phyloP scores from a whole-genome alignment of 768 basidiomycete genomes.

The Auricularia cornea region DNA sequence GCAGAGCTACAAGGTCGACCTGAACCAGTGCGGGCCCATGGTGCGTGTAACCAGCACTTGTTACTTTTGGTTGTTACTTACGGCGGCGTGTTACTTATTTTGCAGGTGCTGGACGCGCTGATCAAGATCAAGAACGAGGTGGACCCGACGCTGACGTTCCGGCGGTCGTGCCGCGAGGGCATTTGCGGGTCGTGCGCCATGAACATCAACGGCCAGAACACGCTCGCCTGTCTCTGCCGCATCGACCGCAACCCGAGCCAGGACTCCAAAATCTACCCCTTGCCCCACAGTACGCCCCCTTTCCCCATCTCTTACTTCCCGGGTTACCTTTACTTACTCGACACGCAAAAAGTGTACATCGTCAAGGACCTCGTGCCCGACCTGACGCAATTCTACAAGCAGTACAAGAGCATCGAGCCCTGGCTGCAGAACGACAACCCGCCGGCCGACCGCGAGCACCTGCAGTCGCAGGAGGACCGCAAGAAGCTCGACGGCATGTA shows the following conservation, averaged over 20 bases:
- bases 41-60: slow-evolving; percentile 25
- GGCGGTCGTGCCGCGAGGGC: slow-evolving; percentile 86
- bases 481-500: slow-evolving; percentile 96
- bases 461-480: slow-evolving; percentile 87
- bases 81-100: background rate
- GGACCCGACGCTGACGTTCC: slow-evolving; percentile 94
- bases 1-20: slow-evolving; percentile 85
- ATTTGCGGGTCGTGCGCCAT: slow-evolving; percentile 98
- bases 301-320: background rate
- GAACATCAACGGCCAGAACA: slow-evolving; percentile 99
- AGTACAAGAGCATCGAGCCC: slow-evolving; percentile 99
- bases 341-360: slow-evolving; percentile 68
- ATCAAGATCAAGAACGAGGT: slow-evolving; percentile 99
- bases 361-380: slow-evolving; percentile 98
- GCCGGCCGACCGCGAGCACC: slow-evolving; percentile 67
- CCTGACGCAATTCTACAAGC: slow-evolving; percentile 91
- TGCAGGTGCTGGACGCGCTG: slow-evolving; percentile 78
- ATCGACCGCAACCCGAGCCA: slow-evolving; percentile 71
- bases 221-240: slow-evolving; percentile 91
- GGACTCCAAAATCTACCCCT: slow-evolving; percentile 88
- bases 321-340: background rate
- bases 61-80: background rate
- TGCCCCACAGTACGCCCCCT: slow-evolving; percentile 80
- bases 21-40: slow-evolving; percentile 96
- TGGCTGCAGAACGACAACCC: slow-evolving; percentile 91